phyloP scores from a whole-genome alignment of 1,284 basidiomycete species.

The Trametes pubescens region DNA sequence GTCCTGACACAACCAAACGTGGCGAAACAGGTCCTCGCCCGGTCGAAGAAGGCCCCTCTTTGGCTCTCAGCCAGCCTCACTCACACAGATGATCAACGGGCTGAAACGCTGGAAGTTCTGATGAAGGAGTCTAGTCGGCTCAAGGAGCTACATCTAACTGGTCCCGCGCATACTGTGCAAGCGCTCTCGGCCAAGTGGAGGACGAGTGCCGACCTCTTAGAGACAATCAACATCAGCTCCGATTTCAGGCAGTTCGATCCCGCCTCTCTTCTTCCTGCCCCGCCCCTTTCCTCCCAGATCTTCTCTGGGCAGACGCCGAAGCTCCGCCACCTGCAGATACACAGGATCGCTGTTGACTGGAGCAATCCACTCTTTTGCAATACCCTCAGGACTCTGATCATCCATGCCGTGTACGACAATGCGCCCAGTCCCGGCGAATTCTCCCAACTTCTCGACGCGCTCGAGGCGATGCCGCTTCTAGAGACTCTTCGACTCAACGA shows the following conservation, averaged over 20 bases:
- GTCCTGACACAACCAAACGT: conserved; percentile 9
- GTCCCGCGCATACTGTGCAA: conserved; percentile 6
- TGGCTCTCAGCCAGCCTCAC: conserved; percentile 7
- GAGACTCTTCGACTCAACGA: conserved; percentile 11
- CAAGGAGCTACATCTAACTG: conserved; percentile 13
- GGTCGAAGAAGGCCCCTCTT: conserved; percentile 27
- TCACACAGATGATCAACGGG: background rate
- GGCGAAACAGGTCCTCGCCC: conserved; percentile 10
- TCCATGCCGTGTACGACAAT: conserved; percentile 1
- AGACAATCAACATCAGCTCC: conserved; percentile 8
- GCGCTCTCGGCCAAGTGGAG: conserved; percentile 8
- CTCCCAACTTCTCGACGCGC: conserved; percentile 1
- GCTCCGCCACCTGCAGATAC: conserved; percentile 19
- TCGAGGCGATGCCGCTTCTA: conserved; percentile 13
- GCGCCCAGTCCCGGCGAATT: background rate
- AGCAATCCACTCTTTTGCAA: conserved; percentile 21
- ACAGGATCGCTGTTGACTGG: conserved; percentile 17
- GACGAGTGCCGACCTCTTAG: background rate
- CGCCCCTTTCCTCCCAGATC: conserved; percentile 8
- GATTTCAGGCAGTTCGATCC: conserved; percentile 8
- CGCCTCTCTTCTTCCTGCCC: background rate
- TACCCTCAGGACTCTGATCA: conserved; percentile 16
- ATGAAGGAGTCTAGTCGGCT: conserved; percentile 17
- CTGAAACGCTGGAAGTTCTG: conserved; percentile 1
- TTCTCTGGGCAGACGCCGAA: conserved; percentile 18